These are phyloP conservation scores for Citrus hindsii DNA, from an alignment of 345 rosid species.

Conservation along the genomic window DNA sequence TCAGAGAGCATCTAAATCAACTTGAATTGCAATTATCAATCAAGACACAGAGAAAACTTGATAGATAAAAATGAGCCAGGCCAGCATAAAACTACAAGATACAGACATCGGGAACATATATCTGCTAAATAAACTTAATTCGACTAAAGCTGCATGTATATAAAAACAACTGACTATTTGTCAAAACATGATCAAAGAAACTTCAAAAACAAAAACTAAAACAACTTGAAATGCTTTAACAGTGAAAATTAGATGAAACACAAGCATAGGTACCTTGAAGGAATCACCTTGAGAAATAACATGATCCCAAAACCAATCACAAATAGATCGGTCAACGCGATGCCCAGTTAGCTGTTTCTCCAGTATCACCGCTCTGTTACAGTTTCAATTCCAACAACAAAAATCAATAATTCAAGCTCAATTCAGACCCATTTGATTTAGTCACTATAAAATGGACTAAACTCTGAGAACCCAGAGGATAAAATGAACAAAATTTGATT, in stretches of 20 bases:
- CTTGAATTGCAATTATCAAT: not conserved
- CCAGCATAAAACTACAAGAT: not conserved
- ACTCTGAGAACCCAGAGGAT: not conserved
- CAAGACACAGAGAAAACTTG: not conserved
- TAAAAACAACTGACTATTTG: not conserved
- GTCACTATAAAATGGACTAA: not conserved
- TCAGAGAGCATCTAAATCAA: not conserved
- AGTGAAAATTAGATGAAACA: constrained; percentile 7
- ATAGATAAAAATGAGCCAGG: not conserved
- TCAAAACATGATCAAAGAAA: not conserved
- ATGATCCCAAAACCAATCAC: constrained; percentile 96
- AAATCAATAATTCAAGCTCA: not conserved
- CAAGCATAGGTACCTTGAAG: constrained; percentile 48
- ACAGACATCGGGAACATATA: not conserved
- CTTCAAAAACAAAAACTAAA: not conserved
- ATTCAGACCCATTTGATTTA: not conserved
- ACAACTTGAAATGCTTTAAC: constrained; percentile 1
- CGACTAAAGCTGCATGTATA: not conserved
- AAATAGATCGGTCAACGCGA: constrained; percentile 87
- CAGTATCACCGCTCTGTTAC: constrained; percentile 80
- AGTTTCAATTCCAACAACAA: constrained; percentile 9
- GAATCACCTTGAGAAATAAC: constrained; percentile 64
- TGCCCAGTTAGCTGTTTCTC: constrained; percentile 98
- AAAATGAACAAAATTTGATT: not conserved
- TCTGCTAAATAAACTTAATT: not conserved